phyloP scores from a whole-genome alignment of 2,329 filamentous ascomycete species.

The Trematosphaeria pertusa region DNA sequence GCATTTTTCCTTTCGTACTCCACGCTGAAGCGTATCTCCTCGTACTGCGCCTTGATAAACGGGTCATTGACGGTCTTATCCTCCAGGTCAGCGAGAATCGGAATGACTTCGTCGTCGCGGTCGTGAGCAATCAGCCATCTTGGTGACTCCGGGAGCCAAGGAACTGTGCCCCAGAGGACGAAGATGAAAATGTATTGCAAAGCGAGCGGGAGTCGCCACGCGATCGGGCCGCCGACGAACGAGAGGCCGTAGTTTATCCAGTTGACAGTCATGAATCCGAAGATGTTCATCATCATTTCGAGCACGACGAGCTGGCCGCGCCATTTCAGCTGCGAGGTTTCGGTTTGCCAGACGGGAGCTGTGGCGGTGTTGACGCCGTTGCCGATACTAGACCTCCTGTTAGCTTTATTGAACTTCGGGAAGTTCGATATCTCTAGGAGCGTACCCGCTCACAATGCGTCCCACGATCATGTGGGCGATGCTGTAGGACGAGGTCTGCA shows the following conservation, averaged over 20 bases:
- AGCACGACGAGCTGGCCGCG: slow-evolving; percentile 8
- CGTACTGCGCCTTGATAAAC: slow-evolving; percentile 23
- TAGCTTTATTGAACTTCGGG: too few species aligned
- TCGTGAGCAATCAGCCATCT: slow-evolving; percentile 12
- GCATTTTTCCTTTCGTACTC: slow-evolving; percentile 61
- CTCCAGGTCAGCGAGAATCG: neutral
- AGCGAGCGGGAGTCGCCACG: slow-evolving; percentile 25
- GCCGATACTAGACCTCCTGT: slow-evolving; percentile 38
- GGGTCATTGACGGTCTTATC: slow-evolving; percentile 15
- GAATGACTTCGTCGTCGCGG: slow-evolving; percentile 9
- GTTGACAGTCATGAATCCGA: slow-evolving; percentile 7
- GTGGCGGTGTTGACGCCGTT: slow-evolving; percentile 3
- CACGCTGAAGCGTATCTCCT: slow-evolving; percentile 12
- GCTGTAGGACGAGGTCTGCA: slow-evolving; percentile 40
- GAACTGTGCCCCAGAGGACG: slow-evolving; percentile 3
- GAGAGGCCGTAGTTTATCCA: slow-evolving; percentile 11
- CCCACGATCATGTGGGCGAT: slow-evolving; percentile 43
- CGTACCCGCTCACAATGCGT: slow-evolving; percentile 51
- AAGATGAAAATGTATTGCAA: slow-evolving; percentile 26
- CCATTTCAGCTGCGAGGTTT: neutral
- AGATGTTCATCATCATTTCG: slow-evolving; percentile 4
- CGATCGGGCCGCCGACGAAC: neutral
- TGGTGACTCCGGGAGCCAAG: slow-evolving; percentile 11
- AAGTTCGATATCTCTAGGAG: too few species aligned
- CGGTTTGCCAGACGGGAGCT: slow-evolving; percentile 7